These are phyloP conservation scores for Eucalyptus urophylla DNA, from an alignment of 345 rosid species.

Conservation along the genomic window DNA sequence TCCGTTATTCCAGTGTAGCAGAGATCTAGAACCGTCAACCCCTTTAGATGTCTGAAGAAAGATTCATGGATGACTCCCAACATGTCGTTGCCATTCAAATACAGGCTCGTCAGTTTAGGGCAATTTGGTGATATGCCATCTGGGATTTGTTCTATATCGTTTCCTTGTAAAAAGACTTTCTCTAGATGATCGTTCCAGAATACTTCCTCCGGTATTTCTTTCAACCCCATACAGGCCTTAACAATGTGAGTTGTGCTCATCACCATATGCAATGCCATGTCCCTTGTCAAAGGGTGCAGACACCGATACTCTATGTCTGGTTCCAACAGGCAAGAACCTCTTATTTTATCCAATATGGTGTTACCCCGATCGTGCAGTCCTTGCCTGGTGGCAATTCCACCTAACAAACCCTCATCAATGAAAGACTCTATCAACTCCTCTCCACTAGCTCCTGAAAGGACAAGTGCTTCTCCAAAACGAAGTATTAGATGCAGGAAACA, in stretches of 20 bases:
- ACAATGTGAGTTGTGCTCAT: not conserved
- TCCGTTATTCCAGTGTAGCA: not conserved
- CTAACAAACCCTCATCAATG: constrained; percentile 1
- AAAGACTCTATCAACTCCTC: not conserved
- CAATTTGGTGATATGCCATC: not conserved
- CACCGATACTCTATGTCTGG: not conserved
- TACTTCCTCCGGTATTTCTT: not conserved
- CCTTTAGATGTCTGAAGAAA: not conserved
- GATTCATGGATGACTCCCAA: not conserved
- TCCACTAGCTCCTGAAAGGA: not conserved
- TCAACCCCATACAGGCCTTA: not conserved
- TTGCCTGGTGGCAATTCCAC: not conserved
- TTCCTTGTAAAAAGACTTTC: not conserved
- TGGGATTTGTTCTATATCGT: not conserved
- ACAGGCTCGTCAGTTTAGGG: not conserved
- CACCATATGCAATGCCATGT: constrained; percentile 3
- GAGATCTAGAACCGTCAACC: not conserved
- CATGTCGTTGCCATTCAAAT: not conserved
- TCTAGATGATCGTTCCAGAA: not conserved
- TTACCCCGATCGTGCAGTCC: not conserved
- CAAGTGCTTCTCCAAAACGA: not conserved
- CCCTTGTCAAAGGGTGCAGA: constrained; percentile 8
- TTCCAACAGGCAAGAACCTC: not conserved
- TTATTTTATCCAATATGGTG: not conserved
- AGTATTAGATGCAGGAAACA: constrained; percentile 14